Evolutionary conservation across 2,329 filamentous ascomycete genomes (phyloP), one percentile per base, ranked within the genome.

Genomic region (Neocucurbitaria cava): DNA sequence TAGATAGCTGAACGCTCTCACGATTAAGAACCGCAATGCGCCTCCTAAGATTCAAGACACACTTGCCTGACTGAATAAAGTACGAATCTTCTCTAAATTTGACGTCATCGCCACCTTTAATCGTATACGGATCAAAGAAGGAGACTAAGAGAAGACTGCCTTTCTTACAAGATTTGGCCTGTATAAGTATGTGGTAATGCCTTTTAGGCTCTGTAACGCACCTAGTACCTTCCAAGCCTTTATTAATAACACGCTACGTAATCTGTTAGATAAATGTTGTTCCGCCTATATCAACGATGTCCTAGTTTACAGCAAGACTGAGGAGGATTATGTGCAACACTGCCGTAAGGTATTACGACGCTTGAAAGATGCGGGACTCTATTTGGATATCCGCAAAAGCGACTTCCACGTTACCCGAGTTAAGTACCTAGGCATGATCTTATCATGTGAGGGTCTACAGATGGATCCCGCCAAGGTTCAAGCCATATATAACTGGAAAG

Each of bases 401-500:
- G n/a, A n/a, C n/a, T n/a, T n/a, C n/a, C n/a, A n/a, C n/a, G n/a
- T n/a, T n/a, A n/a, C n/a, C n/a, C n/a, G n/a, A 59, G 42, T 52
- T 36, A 56, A 56, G 39, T 59, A 46, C 26, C 46, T 59, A 15
- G 44, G 49, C n/a, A 41, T 45, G n/a, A 43, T 47, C 18, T 41
- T 58, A 3, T 18, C 17, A 2, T 46, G 42, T 1, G 35, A 52
- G 8, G 46, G 49, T 1, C 30, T 57, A 9, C 2, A 15, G 1
- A 56, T 52, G 46, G 49, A 54, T 28, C 46, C 42, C 15, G 24
- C 33, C 6, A 55, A 66, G 36, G 41, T 65, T 13, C 21, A 56
- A n/a, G 48, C 46, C 5, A 58, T 69, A 26, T 1, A 15, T 2
- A 36, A 70, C 5, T 76, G 59, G 70, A 5, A 44, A 39, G 33